phyloP scores from a whole-genome alignment of 75 land plant genomes.

The Isoetes taiwanensis region DNA sequence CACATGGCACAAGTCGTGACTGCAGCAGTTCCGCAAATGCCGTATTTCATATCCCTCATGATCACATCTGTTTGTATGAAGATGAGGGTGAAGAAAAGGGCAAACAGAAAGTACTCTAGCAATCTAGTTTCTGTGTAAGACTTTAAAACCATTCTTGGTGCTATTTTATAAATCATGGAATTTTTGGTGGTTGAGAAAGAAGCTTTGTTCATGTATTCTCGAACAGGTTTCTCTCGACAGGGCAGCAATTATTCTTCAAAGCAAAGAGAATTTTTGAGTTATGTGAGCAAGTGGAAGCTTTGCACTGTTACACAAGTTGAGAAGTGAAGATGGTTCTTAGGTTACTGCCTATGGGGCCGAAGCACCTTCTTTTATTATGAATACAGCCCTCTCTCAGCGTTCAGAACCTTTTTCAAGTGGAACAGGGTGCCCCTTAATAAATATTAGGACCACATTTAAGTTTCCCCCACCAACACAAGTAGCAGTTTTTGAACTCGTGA shows the following conservation, averaged over 20 bases:
- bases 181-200: neutral
- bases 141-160: neutral
- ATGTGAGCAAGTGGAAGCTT: constrained; percentile 44
- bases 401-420: constrained; percentile 83
- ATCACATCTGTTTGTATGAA: constrained; percentile 34
- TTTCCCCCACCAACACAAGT: constrained; percentile 67
- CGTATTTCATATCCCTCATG: constrained; percentile 23
- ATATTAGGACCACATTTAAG: constrained; percentile 34
- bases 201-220: neutral
- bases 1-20: constrained; percentile 63
- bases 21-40: constrained; percentile 55
- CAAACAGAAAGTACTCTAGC: constrained; percentile 29
- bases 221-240: constrained; percentile 1
- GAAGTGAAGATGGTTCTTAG: constrained; percentile 59
- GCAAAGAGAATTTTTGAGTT: neutral
- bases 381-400: constrained; percentile 84
- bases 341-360: constrained; percentile 69
- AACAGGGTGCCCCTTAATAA: constrained; percentile 65
- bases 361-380: constrained; percentile 69
- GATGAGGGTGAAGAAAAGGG: constrained; percentile 7
- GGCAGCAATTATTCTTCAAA: neutral
- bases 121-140: constrained; percentile 45
- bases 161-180: neutral
- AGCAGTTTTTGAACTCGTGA: constrained; percentile 60
- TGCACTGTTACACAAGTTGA: constrained; percentile 76